Evolutionary conservation across 1,139 yeast species (phyloP).

Genomic region (Yamadazyma oceani): DNA sequence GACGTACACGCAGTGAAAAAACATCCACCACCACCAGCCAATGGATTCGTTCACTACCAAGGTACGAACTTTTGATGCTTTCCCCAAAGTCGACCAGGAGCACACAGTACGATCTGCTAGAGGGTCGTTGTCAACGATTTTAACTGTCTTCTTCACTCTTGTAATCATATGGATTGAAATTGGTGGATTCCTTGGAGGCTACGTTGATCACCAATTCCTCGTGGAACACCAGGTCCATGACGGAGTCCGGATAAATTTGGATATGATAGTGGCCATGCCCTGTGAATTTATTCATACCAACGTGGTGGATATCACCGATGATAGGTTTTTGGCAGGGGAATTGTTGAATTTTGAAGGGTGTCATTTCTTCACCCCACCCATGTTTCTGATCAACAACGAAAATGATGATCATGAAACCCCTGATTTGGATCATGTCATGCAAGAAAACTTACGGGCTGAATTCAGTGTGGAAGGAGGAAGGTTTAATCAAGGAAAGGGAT

Average conservation of each 20-base stretch:
- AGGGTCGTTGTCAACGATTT: slow-evolving; percentile 74
- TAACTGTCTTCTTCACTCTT: slow-evolving; percentile 59
- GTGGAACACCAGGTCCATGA: slow-evolving; percentile 67
- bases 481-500: slow-evolving; percentile 49
- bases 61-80: slow-evolving; percentile 80
- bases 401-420: slow-evolving; percentile 57
- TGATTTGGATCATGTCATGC: slow-evolving; percentile 63
- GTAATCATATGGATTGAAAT: slow-evolving; percentile 83
- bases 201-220: slow-evolving; percentile 71
- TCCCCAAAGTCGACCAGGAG: slow-evolving; percentile 80
- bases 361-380: slow-evolving; percentile 52
- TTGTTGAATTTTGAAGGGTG: slow-evolving; percentile 66
- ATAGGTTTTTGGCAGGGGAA: slow-evolving; percentile 75
- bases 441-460: slow-evolving; percentile 64
- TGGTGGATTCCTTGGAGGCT: slow-evolving; percentile 84
- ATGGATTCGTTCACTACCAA: slow-evolving; percentile 40
- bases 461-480: slow-evolving; percentile 46
- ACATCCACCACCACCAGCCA: neutral
- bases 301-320: slow-evolving; percentile 76
- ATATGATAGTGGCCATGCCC: slow-evolving; percentile 80
- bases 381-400: slow-evolving; percentile 42
- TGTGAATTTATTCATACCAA: slow-evolving; percentile 76
- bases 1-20: too few relatives aligned
- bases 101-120: slow-evolving; percentile 73
- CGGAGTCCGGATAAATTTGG: slow-evolving; percentile 70